Evolutionary conservation across 129 eudicot genomes (phyloP).

Genomic region (Ambrosia artemisiifolia): DNA sequence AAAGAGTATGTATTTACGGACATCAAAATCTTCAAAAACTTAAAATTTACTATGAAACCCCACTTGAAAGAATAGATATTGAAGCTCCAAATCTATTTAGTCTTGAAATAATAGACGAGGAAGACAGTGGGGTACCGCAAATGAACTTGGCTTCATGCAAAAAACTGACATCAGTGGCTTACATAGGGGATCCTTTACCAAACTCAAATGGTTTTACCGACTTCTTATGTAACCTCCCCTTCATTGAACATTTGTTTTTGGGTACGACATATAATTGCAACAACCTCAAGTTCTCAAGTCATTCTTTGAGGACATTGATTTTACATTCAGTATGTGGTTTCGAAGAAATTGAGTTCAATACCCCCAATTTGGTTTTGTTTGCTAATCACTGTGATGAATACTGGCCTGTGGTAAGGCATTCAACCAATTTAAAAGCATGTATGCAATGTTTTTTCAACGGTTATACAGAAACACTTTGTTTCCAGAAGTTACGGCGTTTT

Average conservation of each 20-base stretch:
- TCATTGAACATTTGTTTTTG: neutral
- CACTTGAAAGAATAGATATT: neutral
- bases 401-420: neutral
- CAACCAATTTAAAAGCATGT: neutral
- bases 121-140: neutral
- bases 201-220: neutral
- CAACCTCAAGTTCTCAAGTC: neutral
- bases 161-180: neutral
- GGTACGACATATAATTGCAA: neutral
- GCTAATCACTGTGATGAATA: neutral
- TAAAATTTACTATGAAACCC: neutral
- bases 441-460: neutral
- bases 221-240: neutral
- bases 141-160: neutral
- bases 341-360: neutral
- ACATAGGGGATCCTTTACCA: neutral
- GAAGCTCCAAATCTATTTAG: neutral
- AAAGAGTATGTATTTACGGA: neutral
- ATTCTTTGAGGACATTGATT: neutral
- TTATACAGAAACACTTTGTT: neutral
- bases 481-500: neutral
- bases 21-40: neutral
- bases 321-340: neutral
- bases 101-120: neutral
- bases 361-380: neutral